Conservation (phyloP, 176 grass and related monocot genomes). For the Sorghum bicolor region DNA sequence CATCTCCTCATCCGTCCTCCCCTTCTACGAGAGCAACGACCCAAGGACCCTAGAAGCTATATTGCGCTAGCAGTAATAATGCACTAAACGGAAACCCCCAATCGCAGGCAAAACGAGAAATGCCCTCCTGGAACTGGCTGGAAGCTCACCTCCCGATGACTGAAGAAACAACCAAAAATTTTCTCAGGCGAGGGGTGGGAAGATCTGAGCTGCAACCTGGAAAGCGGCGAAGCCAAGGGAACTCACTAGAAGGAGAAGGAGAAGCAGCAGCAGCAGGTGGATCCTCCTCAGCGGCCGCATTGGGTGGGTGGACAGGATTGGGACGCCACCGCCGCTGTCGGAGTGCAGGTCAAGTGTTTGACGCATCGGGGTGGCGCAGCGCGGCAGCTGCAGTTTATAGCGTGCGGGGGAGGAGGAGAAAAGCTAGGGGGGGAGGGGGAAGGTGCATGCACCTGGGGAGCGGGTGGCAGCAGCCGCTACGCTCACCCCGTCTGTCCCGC, state of each 20-base stretch:
- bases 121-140: slow-evolving; percentile 18
- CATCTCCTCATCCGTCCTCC: background rate
- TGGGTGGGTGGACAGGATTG: slow-evolving; percentile 9
- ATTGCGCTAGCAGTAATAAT: slow-evolving; percentile 4
- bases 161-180: background rate
- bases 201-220: background rate
- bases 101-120: slow-evolving; percentile 31
- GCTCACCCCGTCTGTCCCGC: background rate
- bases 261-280: background rate
- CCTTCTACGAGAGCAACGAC: slow-evolving; percentile 11
- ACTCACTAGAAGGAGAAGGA: background rate
- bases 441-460: slow-evolving; percentile 56
- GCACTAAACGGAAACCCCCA: slow-evolving; percentile 29
- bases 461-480: background rate
- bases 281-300: slow-evolving; percentile 17
- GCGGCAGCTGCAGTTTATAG: background rate
- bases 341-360: slow-evolving; percentile 5
- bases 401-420: background rate
- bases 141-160: background rate
- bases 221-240: background rate
- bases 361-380: background rate
- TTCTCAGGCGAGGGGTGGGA: background rate
- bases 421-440: background rate
- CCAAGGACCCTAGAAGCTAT: slow-evolving; percentile 42
- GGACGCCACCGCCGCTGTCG: slow-evolving; percentile 17